These are phyloP conservation scores for Guillardia theta DNA, from an alignment of 78 protist genomes.

Conservation along the genomic window DNA sequence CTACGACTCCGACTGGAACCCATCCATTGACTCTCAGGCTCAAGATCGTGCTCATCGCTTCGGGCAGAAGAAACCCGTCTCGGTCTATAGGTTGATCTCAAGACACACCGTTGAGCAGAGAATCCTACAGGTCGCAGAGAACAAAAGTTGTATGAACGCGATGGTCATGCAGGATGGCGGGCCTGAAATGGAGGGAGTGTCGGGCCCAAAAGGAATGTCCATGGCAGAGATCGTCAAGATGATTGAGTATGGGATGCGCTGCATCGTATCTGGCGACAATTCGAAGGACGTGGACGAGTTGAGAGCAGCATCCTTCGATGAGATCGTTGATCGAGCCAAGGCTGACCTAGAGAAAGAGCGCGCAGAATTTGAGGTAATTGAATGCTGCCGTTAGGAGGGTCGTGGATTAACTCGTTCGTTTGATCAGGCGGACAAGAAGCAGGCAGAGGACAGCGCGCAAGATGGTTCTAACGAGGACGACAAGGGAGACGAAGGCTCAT, in stretches of 20 bases:
- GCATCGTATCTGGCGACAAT: not conserved
- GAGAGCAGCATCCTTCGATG: not conserved
- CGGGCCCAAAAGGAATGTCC: constrained; percentile 4
- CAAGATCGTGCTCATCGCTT: constrained; percentile 22
- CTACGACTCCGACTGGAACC: constrained; percentile 50
- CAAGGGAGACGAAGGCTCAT: not conserved
- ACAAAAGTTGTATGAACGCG: constrained; percentile 5
- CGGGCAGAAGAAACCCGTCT: constrained; percentile 39
- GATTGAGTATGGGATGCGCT: constrained; percentile 15
- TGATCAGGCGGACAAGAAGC: not conserved
- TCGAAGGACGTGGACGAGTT: not conserved
- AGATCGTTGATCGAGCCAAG: not conserved
- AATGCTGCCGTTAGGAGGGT: no score
- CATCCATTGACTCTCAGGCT: constrained; percentile 4
- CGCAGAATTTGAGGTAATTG: no score
- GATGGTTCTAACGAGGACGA: not conserved
- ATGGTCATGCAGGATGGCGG: constrained; percentile 42
- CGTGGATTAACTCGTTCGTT: no score
- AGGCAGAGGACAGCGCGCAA: not conserved
- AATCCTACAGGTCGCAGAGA: constrained; percentile 34
- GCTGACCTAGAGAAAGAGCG: no score
- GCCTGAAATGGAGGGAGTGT: not conserved
- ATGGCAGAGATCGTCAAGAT: constrained; percentile 40
- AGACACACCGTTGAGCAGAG: constrained; percentile 44
- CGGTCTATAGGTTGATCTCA: constrained; percentile 26